Conservation (phyloP, 2,329 filamentous ascomycete species). For the Neofusicoccum laricinum region DNA sequence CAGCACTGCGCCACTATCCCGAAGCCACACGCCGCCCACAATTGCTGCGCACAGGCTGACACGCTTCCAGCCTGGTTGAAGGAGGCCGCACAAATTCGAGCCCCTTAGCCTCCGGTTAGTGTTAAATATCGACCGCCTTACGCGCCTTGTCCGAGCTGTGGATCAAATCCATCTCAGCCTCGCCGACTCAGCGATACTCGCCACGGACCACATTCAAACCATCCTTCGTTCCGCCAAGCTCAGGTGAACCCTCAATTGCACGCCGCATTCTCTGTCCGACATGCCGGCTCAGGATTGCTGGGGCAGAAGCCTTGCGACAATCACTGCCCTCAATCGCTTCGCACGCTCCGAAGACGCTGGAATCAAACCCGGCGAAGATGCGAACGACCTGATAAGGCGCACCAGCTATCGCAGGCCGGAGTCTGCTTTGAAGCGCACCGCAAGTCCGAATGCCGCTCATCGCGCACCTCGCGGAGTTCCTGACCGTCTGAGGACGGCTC, state of each 20-base stretch:
- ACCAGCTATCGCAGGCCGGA: not conserved
- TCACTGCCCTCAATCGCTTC: not conserved
- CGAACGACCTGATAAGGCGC: not conserved
- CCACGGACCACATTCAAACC: not conserved
- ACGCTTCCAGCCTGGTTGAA: not conserved
- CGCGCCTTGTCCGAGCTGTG: not conserved
- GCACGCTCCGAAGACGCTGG: not conserved
- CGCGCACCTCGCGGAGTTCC: not conserved
- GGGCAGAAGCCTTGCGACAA: not conserved
- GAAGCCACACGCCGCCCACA: not conserved
- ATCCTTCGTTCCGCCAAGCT: not conserved
- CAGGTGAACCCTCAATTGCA: not conserved
- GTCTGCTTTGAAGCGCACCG: not conserved
- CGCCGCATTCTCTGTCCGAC: not conserved
- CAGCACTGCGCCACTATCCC: not conserved
- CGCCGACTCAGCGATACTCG: not conserved
- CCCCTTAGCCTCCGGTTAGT: not conserved
- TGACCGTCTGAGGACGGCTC: too few species aligned
- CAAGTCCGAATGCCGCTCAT: not conserved
- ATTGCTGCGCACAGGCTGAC: not conserved
- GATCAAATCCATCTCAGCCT: not conserved
- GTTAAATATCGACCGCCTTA: not conserved
- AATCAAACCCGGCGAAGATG: constrained; percentile 1
- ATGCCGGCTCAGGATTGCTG: not conserved
- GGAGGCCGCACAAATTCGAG: not conserved